Base-by-base conservation (phyloP, 1,284 basidiomycete species). In the Inonotus hispidus region DNA sequence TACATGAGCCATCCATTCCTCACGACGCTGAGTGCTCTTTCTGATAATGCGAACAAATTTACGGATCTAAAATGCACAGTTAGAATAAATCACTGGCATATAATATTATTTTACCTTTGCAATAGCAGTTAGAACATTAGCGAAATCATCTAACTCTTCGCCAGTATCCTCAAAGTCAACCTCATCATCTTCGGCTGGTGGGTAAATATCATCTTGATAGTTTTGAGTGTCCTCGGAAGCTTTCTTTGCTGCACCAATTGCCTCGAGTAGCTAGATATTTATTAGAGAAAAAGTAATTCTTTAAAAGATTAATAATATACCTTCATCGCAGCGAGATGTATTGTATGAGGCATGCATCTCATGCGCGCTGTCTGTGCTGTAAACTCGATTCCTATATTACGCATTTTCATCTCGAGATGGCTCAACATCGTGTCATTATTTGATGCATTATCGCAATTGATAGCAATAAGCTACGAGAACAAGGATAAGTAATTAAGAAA, bases 311-410 rank as follows among this genome's bases (percentile, higher is more conserved):
- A 25, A 45, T 21, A 32, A 60, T 61, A 14, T 62, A 72, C 71
- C 67, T 72, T 66, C 14, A 74, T 39, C 25, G 63, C 70, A 14
- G 71, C 65, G 5, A 73, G 64, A 57, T 74, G 71, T 25, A 72
- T 64, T 0, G 69, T 71, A 53, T 73, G 71, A 0, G 71, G 72
- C 66, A 72, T 69, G 60, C 70, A 73, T 8, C 64, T 56, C 50
- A 69, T 59, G 0, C 65, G 64, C 3, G 65, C 65, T 23, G 65
- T 46, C 0, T 25, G 16, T 0, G 53, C 59, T 1, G 43, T 55
- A 46, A 71, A 71, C 32, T 32, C 32, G 8, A 32, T 32, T 4
- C 32, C 32, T 32, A 8, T 4, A 8, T 32, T 8, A 32, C 32
- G 32, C 32, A 32, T 32, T 32, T 32, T 32, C 32, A 4, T 8